Percentiles rank a stretch among this genome's conserved stretches.
phyloP scores from a whole-genome alignment of 108 stramenopile genomes.

The Fragilaria crotonensis region DNA sequence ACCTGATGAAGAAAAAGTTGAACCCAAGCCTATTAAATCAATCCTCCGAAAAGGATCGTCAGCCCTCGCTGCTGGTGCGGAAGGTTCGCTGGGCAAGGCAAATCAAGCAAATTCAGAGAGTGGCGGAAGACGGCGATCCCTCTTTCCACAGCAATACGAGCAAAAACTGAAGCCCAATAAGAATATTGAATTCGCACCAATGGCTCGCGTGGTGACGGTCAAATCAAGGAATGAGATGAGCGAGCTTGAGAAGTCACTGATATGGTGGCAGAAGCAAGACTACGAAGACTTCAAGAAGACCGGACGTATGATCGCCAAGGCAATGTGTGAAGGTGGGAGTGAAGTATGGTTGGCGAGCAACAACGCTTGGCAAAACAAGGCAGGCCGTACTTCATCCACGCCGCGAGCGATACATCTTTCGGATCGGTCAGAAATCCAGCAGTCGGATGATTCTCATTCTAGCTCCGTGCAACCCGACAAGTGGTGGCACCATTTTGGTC shows the following conservation, averaged over 20 bases:
- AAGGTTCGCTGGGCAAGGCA: background rate
- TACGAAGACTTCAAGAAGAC: conserved; percentile 86
- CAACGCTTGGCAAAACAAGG: conserved; percentile 46
- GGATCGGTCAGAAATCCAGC: background rate
- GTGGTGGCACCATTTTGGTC: conserved; percentile 86
- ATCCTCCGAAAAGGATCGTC: background rate
- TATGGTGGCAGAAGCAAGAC: conserved; percentile 83
- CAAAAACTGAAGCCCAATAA: conserved; percentile 8
- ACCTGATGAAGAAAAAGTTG: background rate
- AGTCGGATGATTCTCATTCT: background rate
- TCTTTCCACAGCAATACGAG: conserved; percentile 37
- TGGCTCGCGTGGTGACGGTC: conserved; percentile 77
- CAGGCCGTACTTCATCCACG: background rate
- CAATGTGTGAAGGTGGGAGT: conserved; percentile 80
- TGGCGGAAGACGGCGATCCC: conserved; percentile 24
- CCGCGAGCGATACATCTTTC: conserved; percentile 1
- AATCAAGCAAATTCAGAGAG: background rate
- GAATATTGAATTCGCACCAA: conserved; percentile 53
- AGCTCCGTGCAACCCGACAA: conserved; percentile 23
- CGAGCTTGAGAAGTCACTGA: conserved; percentile 40
- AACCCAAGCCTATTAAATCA: background rate
- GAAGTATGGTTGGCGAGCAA: conserved; percentile 77
- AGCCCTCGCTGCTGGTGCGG: background rate
- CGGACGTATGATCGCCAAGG: conserved; percentile 79
- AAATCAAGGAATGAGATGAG: conserved; percentile 61